Evolutionary conservation across 495 filamentous ascomycete genomes (phyloP), one percentile per base, ranked within the genome.

Genomic region (Aspergillus wentii): DNA sequence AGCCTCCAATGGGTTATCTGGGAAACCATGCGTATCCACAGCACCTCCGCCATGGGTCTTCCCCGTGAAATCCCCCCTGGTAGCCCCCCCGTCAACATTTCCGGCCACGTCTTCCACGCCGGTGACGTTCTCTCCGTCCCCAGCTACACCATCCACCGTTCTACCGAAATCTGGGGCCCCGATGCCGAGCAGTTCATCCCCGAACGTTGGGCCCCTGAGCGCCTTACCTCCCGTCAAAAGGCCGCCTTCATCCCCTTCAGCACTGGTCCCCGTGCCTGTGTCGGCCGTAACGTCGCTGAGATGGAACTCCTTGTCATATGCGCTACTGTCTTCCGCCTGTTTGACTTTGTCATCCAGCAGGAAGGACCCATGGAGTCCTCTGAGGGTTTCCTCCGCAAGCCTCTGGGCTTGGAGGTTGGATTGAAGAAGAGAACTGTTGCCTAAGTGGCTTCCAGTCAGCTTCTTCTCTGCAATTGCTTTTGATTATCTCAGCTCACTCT

Each of bases 321-420:
- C 26, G 75, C 74, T 3, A 87, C 85, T 11, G 84, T 90, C 54
- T 86, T 84, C 56, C 59, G 79, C 18, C 59, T 84, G 37, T 95
- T 85, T 53, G 79, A 87, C 18, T 88, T 91, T 51, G 69, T 76
- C 48, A 55, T 91, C 29, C 59, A 80, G 48, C 84, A 92, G 68
- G 56, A 64, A 3, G 75, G 75, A 3, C 63, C 61, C 18, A 74
- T 94, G 80, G 73, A 86, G 57, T 92, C 86, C 0, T 67, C 82
- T 29, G 89, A 95, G 68, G 89, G 89, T 0, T 95, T 95, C 63
- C 66, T 95, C 64, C 72, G 88, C 54, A 95, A 95, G 75, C 89
- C 89, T 9, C 50, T 94, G 33, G 81, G 74, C 13, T 64, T 90
- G 61, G 59, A 73, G 39, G 82, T 94, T 42, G 89, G 81, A 22